phyloP scores from a whole-genome alignment of 768 basidiomycete genomes.

The Termitomyces sp. region DNA sequence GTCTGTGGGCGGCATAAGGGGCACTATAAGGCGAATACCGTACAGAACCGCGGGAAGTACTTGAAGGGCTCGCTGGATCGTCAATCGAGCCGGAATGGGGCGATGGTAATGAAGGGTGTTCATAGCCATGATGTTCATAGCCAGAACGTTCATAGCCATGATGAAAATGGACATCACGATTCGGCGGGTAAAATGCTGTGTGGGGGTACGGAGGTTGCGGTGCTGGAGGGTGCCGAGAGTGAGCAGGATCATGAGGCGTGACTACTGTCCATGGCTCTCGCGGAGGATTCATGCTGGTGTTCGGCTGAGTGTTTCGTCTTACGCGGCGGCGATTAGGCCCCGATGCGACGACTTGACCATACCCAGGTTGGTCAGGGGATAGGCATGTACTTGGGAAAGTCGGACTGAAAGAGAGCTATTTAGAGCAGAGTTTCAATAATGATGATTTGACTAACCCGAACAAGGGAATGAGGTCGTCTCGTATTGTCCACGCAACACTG shows the following conservation, averaged over 20 bases:
- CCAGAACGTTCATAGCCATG: constrained; percentile 13
- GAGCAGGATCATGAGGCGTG: constrained; percentile 23
- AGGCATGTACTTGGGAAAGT: constrained; percentile 81
- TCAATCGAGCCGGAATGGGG: constrained; percentile 8
- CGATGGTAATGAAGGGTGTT: constrained; percentile 7
- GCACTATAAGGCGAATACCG: constrained; percentile 24
- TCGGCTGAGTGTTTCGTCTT: constrained; percentile 44
- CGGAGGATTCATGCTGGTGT: constrained; percentile 17
- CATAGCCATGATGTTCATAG: constrained; percentile 13
- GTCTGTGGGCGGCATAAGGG: constrained; percentile 21
- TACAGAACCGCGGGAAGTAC: constrained; percentile 7
- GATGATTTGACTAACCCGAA: constrained; percentile 57
- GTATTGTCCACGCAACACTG: constrained; percentile 86
- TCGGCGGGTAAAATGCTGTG: constrained; percentile 10
- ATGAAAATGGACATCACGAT: constrained; percentile 9
- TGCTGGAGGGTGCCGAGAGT: constrained; percentile 2
- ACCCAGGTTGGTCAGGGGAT: constrained; percentile 81
- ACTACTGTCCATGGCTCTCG: constrained; percentile 41
- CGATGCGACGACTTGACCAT: constrained; percentile 72
- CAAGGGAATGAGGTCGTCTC: constrained; percentile 79
- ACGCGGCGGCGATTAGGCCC: constrained; percentile 56
- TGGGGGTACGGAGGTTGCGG: constrained; percentile 9
- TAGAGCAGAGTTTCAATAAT: neutral
- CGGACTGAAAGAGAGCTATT: constrained; percentile 34
- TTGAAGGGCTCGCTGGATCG: constrained; percentile 7